phyloP scores from a whole-genome alignment of 768 basidiomycete species.

The Amanita subjunquillea region DNA sequence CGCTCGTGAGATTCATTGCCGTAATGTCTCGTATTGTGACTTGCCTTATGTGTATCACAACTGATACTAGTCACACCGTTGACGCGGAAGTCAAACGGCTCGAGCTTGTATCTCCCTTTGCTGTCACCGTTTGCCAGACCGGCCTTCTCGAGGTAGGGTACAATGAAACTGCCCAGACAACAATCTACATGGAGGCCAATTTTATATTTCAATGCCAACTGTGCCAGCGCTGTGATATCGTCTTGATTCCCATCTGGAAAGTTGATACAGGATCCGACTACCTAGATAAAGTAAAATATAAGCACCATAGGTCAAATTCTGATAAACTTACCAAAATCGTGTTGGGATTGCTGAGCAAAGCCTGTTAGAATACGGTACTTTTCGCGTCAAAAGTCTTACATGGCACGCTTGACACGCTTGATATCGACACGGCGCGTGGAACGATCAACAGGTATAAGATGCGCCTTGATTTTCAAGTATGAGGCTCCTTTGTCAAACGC shows the following conservation, averaged over 20 bases:
- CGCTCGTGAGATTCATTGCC: slow-evolving; percentile 3
- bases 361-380: not conserved
- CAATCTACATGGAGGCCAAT: slow-evolving; percentile 92
- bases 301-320: slow-evolving; percentile 1
- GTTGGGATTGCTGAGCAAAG: slow-evolving; percentile 57
- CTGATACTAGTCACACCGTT: slow-evolving; percentile 90
- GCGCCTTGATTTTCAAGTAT: slow-evolving; percentile 86
- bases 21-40: not conserved
- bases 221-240: slow-evolving; percentile 70
- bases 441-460: slow-evolving; percentile 73
- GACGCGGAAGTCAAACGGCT: slow-evolving; percentile 85
- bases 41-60: slow-evolving; percentile 91
- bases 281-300: slow-evolving; percentile 24
- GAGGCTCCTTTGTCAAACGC: slow-evolving; percentile 91
- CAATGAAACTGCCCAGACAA: slow-evolving; percentile 88
- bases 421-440: slow-evolving; percentile 72
- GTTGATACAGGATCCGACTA: slow-evolving; percentile 81
- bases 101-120: slow-evolving; percentile 43
- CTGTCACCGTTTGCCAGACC: slow-evolving; percentile 52
- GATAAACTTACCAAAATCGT: slow-evolving; percentile 63
- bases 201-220: slow-evolving; percentile 62
- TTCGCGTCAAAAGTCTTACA: slow-evolving; percentile 39
- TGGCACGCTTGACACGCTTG: slow-evolving; percentile 71
- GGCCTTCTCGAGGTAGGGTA: slow-evolving; percentile 81
- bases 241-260: slow-evolving; percentile 85